Evolutionary conservation across 768 basidiomycete species (phyloP), one percentile per base, ranked within the genome.

Genomic region (Gloeopeniophorella convolvens): DNA sequence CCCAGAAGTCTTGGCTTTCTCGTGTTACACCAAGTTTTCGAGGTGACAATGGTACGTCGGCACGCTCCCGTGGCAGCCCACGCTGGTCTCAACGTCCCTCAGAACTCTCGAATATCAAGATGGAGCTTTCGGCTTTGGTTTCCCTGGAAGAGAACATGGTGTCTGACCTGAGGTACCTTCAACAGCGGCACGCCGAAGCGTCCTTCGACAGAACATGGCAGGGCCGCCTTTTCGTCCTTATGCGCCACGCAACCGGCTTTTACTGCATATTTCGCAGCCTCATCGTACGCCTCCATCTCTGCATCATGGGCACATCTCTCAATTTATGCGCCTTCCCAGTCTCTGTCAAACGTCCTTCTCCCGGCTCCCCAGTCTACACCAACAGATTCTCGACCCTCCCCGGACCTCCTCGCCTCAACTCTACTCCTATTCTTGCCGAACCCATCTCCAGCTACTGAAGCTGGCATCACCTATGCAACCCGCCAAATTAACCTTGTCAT

Each of bases 401-500:
- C 72, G 1, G 75, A 77, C 62, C 46, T 70, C 35, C 63, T 77
- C 36, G 72, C 74, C 11, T 67, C 71, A 30, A 49, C 66, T 26
- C 64, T 77, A 44, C 68, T 73, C 30, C 66, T 70, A 44, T 33
- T 72, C 35, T 45, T 76, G 18, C 56, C 66, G 4, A 50, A 57
- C 5, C 51, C 55, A 7, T 46, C 54, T 2, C 45, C 49, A 6
- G 31, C 42, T 1, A 37, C 42, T 15, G 27, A 50, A 34, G 66
- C 70, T 28, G 65, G 69, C 16, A 58, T 74, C 3, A 67, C 68
- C 9, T 66, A 69, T n/a, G 54, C 76, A 43, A 74, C 76, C 13
- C 69, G 75, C 18, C 78, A 80, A 55, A 70, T 77, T 23, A 87
- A 86, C 60, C 70, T 91, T 7, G 68, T 72, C 1, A 72, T 92